A percentile compares a stretch with the other conserved stretches of the same genome.
Evolutionary conservation across 2,329 filamentous ascomycete species (phyloP).

Genomic region (Claviceps sp.): DNA sequence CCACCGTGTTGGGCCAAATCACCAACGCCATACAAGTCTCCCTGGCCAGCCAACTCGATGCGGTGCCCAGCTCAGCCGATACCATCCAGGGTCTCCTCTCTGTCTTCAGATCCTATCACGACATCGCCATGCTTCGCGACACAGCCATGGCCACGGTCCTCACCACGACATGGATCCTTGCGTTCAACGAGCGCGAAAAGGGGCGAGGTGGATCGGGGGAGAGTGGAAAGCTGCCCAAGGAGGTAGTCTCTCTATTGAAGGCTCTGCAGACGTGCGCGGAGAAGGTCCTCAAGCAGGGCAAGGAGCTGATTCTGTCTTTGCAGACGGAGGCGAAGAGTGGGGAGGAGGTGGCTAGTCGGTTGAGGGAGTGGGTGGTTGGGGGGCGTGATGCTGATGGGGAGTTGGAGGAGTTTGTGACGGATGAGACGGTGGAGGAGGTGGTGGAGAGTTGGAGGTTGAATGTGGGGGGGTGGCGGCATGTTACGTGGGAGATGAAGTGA

Average conservation of each 20-base stretch:
- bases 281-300: slow-evolving; percentile 19
- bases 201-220: slow-evolving; percentile 25
- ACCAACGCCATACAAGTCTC: slow-evolving; percentile 13
- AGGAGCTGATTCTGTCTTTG: slow-evolving; percentile 15
- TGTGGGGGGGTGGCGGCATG: slow-evolving; percentile 20
- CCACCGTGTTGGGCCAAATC: slow-evolving; percentile 13
- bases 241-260: slow-evolving; percentile 21
- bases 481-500: slow-evolving; percentile 16
- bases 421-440: slow-evolving; percentile 13
- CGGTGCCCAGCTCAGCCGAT: slow-evolving; percentile 6
- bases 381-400: slow-evolving; percentile 8
- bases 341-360: slow-evolving; percentile 13
- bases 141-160: slow-evolving; percentile 20
- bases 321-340: slow-evolving; percentile 15
- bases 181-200: slow-evolving; percentile 25
- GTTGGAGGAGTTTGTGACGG: slow-evolving; percentile 13
- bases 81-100: slow-evolving; percentile 10
- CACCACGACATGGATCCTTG: slow-evolving; percentile 20
- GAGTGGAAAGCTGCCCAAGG: slow-evolving; percentile 23
- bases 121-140: slow-evolving; percentile 24
- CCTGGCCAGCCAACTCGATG: slow-evolving; percentile 14
- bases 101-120: slow-evolving; percentile 22
- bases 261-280: slow-evolving; percentile 18
- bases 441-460: slow-evolving; percentile 22
- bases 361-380: slow-evolving; percentile 18